These are phyloP conservation scores for Coemansia sp. DNA, from an alignment of 192 early-diverging fungal species.

Conservation along the genomic window DNA sequence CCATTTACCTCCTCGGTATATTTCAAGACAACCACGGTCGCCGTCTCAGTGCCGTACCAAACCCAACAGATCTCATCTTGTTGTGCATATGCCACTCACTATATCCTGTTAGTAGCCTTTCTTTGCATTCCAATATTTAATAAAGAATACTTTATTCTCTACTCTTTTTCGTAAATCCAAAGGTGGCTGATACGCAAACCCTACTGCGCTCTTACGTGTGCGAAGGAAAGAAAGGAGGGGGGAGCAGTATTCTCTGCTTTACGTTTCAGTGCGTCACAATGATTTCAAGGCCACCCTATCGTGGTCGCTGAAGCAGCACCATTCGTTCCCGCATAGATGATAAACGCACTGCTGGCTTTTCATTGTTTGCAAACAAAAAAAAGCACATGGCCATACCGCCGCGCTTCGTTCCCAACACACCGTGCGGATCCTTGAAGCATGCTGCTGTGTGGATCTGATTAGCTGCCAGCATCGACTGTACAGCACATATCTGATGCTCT, in stretches of 20 bases:
- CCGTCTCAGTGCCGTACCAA: too few species aligned
- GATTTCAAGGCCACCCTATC: too few species aligned
- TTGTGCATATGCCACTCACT: too few species aligned
- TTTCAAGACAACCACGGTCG: neutral
- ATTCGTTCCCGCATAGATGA: too few species aligned
- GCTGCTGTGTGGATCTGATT: slow-evolving; percentile 16
- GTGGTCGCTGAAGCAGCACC: too few species aligned
- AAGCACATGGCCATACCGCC: neutral
- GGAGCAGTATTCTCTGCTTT: too few species aligned
- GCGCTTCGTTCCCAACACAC: neutral
- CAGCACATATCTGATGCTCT: too few species aligned
- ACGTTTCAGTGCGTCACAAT: too few species aligned
- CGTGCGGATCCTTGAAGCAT: slow-evolving; percentile 10
- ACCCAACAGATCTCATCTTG: too few species aligned
- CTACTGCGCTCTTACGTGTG: neutral
- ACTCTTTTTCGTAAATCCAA: neutral
- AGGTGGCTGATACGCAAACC: neutral
- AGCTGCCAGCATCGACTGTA: neutral
- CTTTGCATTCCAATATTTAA: neutral
- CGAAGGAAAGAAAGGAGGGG: too few species aligned
- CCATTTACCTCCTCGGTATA: too few species aligned
- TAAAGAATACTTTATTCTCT: neutral
- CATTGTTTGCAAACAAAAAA: neutral
- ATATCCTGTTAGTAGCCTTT: too few species aligned
- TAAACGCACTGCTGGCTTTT: neutral